phyloP scores from a whole-genome alignment of 805 yeast genomes.

The Saturnispora serradocipensis region DNA sequence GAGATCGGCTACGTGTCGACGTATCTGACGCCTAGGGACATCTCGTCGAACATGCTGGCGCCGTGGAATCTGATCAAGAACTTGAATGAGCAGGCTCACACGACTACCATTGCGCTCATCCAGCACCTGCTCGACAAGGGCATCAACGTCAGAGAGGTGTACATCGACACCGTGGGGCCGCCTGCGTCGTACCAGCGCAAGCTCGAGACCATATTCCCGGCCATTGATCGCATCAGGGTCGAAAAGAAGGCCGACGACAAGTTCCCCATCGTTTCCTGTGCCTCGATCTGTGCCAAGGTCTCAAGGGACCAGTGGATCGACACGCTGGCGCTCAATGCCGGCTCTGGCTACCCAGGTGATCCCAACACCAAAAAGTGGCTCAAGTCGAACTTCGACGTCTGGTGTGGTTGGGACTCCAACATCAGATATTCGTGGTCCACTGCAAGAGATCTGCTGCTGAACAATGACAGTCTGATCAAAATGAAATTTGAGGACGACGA shows the following conservation, averaged over 20 bases:
- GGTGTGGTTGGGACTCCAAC: slow-evolving; percentile 78
- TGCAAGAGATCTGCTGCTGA: slow-evolving; percentile 59
- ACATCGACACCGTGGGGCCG: slow-evolving; percentile 96
- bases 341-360: slow-evolving; percentile 94
- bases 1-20: slow-evolving; percentile 86
- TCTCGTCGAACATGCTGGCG: slow-evolving; percentile 79
- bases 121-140: slow-evolving; percentile 44
- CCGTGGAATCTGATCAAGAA: slow-evolving; percentile 46
- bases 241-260: slow-evolving; percentile 92
- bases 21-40: slow-evolving; percentile 78
- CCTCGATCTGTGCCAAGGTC: slow-evolving; percentile 93
- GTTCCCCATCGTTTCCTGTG: slow-evolving; percentile 88
- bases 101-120: slow-evolving; percentile 77
- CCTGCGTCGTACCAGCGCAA: slow-evolving; percentile 77
- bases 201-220: slow-evolving; percentile 60
- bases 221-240: slow-evolving; percentile 50
- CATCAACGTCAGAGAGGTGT: slow-evolving; percentile 48
- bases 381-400: slow-evolving; percentile 46
- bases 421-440: slow-evolving; percentile 94
- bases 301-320: slow-evolving; percentile 56
- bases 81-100: slow-evolving; percentile 93
- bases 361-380: slow-evolving; percentile 82
- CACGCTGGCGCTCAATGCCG: slow-evolving; percentile 34
- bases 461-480: slow-evolving; percentile 36
- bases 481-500: slow-evolving; percentile 56